Percentiles rank a stretch among this genome's conserved stretches.
These are phyloP conservation scores for Chlamydomonas reinhardtii DNA, from an alignment of 163 green algal genomes.

Conservation along the genomic window DNA sequence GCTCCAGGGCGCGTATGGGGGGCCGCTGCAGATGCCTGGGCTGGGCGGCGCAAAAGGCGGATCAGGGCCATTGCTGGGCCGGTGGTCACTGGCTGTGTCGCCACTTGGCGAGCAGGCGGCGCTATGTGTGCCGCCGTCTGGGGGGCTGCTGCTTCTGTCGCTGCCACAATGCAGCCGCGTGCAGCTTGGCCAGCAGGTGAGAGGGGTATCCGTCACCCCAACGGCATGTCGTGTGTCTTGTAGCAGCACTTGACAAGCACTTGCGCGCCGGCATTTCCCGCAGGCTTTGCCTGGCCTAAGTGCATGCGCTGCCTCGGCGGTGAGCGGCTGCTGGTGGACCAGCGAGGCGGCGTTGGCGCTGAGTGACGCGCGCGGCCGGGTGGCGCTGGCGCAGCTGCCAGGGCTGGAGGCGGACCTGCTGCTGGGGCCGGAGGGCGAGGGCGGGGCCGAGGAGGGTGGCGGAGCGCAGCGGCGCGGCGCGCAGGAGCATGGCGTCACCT, in stretches of 20 bases:
- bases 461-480: no score
- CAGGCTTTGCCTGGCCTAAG: background rate
- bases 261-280: background rate
- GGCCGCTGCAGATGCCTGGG: background rate
- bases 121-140: background rate
- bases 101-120: conserved; percentile 46
- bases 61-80: background rate
- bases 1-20: background rate
- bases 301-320: background rate
- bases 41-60: background rate
- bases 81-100: conserved; percentile 22
- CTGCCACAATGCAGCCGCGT: conserved; percentile 1
- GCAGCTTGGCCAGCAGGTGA: background rate
- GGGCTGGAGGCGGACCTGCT: conserved; percentile 5
- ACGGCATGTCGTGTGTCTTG: no score
- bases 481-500: background rate
- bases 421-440: background rate
- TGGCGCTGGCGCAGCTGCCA: conserved; percentile 44
- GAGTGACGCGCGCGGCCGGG: background rate
- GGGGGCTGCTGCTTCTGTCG: conserved; percentile 19
- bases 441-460: background rate
- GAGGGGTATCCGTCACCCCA: background rate
- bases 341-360: conserved; percentile 10
- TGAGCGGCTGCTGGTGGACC: background rate
- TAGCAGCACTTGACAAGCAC: no score